Base-by-base conservation (phyloP, 129 eudicot genomes). In the Glebionis coronaria region DNA sequence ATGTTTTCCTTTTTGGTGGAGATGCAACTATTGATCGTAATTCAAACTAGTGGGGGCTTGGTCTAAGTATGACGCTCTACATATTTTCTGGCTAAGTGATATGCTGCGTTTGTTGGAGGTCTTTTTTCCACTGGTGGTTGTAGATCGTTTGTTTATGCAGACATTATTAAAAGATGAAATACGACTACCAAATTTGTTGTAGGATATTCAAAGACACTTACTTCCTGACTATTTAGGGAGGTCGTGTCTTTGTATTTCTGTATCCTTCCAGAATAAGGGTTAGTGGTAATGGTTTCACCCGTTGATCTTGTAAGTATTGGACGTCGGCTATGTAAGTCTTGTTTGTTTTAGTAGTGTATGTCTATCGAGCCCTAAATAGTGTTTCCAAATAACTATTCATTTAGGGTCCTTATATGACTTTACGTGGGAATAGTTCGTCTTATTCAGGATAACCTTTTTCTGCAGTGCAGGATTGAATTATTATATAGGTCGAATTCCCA, bases 401-500 rank as follows among this genome's bases (percentile, higher is more conserved):
- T 1, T 50, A 5, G 60, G 75, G 74, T 19, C 70, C 72, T 53
- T 51, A 52, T 62, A 20, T 59, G 19, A 79, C 38, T 31, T 31
- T 31, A 31, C 38, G 38, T 31, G 65, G 52, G 7, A 56, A 69
- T 60, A 53, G 70, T 42, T 67, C 58, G 54, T 71, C 44, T 35
- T 75, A 28, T 67, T 62, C 69, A 65, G 62, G 78, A 76, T 74
- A 78, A 71, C 74, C 52, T 40, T 78, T 59, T 78, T 68, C 73
- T 78, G 80, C 78, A 49, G 73, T 82, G 83, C 86, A 82, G 83
- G 83, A 66, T 56, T 56, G 44, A 49, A 46, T 46, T 65, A 44
- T 59, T 72, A 53, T 68, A 52, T 78, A 74, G 80, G 64, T 82
- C 63, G 76, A 77, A 52, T 69, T 23, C 27, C 72, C 72, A 60